Evolutionary conservation across 768 basidiomycete genomes (phyloP), one percentile per base, ranked within the genome.

Genomic region (Macrolepiota fuliginosa): DNA sequence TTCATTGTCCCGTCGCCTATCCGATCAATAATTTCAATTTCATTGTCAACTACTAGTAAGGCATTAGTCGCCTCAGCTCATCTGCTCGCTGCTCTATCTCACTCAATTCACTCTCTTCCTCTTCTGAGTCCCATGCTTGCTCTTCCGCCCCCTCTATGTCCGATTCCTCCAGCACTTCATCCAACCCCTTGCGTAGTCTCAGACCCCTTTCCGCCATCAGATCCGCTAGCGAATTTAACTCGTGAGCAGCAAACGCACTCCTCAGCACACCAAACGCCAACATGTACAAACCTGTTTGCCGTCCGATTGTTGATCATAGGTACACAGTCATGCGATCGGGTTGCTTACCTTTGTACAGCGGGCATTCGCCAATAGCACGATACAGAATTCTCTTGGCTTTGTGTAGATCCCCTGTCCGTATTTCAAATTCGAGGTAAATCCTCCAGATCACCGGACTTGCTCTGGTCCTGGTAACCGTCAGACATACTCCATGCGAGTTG

Each of bases 151-250:
- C 72, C 50, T 64, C 72, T 56, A 65, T 61, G 24, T 75, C 76
- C 39, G 78, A 80, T 15, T 66, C 66, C 22, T 78, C 80, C 42
- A 85, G 47, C 51, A 74, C 75, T 66, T 86, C 86, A 12, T 92
- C 89, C 66, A 92, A 62, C 0, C 82, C 87, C 53, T 73, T 71
- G 47, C 87, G 79, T 70, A 90, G 73, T 50, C 92, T 82, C 24
- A 94, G 67, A 3, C 86, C 88, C 40, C 89, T 75, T 70, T 93
- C 92, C 4, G 80, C 87, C 92, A 94, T 94, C 3, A 83, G 82
- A 59, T 91, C 90, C 52, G 79, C 87, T 56, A 89, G 79, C 22
- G 69, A 77, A 54, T 79, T 79, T 64, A 94, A 76, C 71, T 94
- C 91, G 15, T 74, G 73, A 17, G 73, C 65, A 52, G 74, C 79